phyloP scores from a whole-genome alignment of 306 rosid genomes.

The Quercus berberidifolia region DNA sequence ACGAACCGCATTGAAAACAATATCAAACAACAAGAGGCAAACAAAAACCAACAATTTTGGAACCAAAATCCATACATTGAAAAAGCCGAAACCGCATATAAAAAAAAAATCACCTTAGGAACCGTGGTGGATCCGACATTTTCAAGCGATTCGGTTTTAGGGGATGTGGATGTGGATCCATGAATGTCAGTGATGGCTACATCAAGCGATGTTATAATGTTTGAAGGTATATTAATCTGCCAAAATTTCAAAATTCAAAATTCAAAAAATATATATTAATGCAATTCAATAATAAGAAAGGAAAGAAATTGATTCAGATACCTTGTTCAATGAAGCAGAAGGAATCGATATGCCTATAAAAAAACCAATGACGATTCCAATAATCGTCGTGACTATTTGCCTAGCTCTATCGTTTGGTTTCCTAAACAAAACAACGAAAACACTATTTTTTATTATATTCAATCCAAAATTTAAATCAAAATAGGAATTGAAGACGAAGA shows the following conservation, averaged over 20 bases:
- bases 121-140: slow-evolving; percentile 46
- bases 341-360: slow-evolving; percentile 78
- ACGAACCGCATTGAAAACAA: background rate
- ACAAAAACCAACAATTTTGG: background rate
- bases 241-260: slow-evolving; percentile 16
- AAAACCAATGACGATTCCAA: slow-evolving; percentile 77
- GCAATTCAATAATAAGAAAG: background rate
- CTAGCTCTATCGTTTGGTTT: slow-evolving; percentile 62
- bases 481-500: too few relatives aligned
- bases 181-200: slow-evolving; percentile 53
- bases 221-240: slow-evolving; percentile 83
- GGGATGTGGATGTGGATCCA: slow-evolving; percentile 17
- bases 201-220: slow-evolving; percentile 62
- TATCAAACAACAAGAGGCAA: background rate
- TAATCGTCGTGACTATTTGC: slow-evolving; percentile 47
- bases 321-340: slow-evolving; percentile 56
- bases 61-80: background rate
- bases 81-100: slow-evolving; percentile 9
- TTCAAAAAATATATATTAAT: background rate
- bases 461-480: too few relatives aligned
- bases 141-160: slow-evolving; percentile 48
- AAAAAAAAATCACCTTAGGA: slow-evolving; percentile 51
- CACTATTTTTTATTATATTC: too few relatives aligned
- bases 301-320: slow-evolving; percentile 12
- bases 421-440: slow-evolving; percentile 8